Evolutionary conservation across 176 grass and related monocot species (phyloP).

Genomic region (Carex littledalei): DNA sequence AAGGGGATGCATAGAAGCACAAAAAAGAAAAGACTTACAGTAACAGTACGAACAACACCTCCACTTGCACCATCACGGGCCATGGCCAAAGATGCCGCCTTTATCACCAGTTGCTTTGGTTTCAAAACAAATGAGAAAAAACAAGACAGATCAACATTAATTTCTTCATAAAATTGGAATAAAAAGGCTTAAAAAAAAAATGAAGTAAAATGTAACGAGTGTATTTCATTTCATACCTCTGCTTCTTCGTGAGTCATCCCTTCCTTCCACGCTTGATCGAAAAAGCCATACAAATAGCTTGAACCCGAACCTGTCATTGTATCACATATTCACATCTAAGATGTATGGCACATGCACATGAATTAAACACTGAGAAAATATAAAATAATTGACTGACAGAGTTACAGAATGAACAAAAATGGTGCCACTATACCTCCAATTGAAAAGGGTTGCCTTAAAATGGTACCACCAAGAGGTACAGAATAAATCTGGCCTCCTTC

Average conservation of each 20-base stretch:
- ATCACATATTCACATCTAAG: constrained; percentile 6
- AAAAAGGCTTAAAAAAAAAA: background rate
- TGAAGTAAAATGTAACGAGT: background rate
- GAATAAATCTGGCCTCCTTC: constrained; percentile 95
- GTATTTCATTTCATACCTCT: constrained; percentile 42
- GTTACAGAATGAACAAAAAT: background rate
- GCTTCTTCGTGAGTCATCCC: constrained; percentile 92
- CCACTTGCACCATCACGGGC: constrained; percentile 88
- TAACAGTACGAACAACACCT: constrained; percentile 76
- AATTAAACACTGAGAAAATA: background rate
- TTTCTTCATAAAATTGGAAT: background rate
- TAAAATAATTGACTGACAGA: background rate
- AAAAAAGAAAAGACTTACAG: constrained; percentile 10
- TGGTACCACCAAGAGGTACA: constrained; percentile 86
- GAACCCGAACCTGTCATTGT: constrained; percentile 72
- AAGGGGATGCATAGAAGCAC: background rate
- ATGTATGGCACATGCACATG: background rate
- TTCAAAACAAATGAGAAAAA: constrained; percentile 7
- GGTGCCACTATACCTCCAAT: constrained; percentile 62
- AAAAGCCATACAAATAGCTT: constrained; percentile 75
- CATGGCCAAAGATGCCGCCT: constrained; percentile 88
- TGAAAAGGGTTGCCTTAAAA: constrained; percentile 75
- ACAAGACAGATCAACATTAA: background rate
- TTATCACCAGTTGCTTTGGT: constrained; percentile 74
- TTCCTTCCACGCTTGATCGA: constrained; percentile 96